These are phyloP conservation scores for Pseudoturritis turrita DNA, from an alignment of 345 rosid species.

Conservation along the genomic window DNA sequence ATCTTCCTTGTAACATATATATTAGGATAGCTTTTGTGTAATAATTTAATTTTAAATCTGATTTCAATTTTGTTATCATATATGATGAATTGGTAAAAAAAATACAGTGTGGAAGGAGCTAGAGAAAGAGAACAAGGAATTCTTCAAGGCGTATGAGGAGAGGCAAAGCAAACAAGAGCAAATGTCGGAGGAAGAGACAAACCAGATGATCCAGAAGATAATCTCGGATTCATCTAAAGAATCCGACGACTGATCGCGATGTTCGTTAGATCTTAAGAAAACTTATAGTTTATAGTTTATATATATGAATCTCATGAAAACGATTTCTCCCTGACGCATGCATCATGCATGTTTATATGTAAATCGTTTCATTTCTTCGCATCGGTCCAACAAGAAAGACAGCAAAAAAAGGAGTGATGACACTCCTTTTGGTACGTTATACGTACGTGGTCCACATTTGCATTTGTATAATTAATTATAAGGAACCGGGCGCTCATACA, in stretches of 20 bases:
- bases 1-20: neutral
- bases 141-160: slow-evolving; percentile 67
- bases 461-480: neutral
- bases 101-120: slow-evolving; percentile 80
- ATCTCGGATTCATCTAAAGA: slow-evolving; percentile 58
- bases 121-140: slow-evolving; percentile 89
- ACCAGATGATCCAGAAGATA: slow-evolving; percentile 66
- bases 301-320: slow-evolving; percentile 24
- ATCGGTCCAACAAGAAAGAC: slow-evolving; percentile 32
- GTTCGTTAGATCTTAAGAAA: slow-evolving; percentile 20
- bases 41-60: neutral
- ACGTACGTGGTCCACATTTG: slow-evolving; percentile 32
- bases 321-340: slow-evolving; percentile 30
- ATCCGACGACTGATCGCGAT: slow-evolving; percentile 34
- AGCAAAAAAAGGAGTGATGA: slow-evolving; percentile 21
- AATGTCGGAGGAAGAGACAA: slow-evolving; percentile 87
- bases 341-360: slow-evolving; percentile 30
- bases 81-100: neutral
- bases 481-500: slow-evolving; percentile 17
- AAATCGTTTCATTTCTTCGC: slow-evolving; percentile 6
- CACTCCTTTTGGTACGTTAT: slow-evolving; percentile 23
- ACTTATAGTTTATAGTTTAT: neutral
- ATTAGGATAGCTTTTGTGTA: neutral
- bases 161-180: slow-evolving; percentile 57
- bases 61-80: neutral